Percentiles rank a stretch among this genome's conserved stretches.
Evolutionary conservation across 2,329 filamentous ascomycete species (phyloP).

Genomic region (Lasiodiplodia hormozganensis): DNA sequence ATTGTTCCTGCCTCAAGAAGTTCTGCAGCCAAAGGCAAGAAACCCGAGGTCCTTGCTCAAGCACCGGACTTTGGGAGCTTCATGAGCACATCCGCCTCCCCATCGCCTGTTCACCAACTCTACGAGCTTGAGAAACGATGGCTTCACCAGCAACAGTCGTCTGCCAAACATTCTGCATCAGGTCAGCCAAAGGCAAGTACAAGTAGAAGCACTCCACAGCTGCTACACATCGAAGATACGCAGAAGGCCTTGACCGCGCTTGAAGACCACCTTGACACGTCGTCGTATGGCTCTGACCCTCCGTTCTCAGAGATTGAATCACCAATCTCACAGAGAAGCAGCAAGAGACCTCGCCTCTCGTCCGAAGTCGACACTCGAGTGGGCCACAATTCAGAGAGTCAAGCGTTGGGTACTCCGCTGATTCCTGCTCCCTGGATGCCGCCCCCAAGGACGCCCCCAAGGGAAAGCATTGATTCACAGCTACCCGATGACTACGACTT

Average conservation of each 20-base stretch:
- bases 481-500: conserved; percentile 10
- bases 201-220: neutral
- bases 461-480: neutral
- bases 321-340: conserved; percentile 29
- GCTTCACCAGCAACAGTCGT: conserved; percentile 1
- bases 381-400: neutral
- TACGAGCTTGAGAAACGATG: conserved; percentile 6
- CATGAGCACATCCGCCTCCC: conserved; percentile 8
- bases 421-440: neutral
- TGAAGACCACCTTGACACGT: conserved; percentile 48
- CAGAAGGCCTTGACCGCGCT: conserved; percentile 50
- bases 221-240: conserved; percentile 50
- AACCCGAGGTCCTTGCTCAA: neutral
- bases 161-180: conserved; percentile 10
- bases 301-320: conserved; percentile 25
- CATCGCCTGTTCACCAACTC: conserved; percentile 4
- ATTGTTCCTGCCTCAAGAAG: conserved; percentile 4
- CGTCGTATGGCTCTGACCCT: conserved; percentile 32
- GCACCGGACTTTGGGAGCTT: conserved; percentile 26
- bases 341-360: neutral
- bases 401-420: neutral
- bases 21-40: neutral
- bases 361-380: neutral
- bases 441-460: neutral
- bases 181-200: neutral